Percentiles rank a stretch among this genome's conserved stretches.
These are phyloP conservation scores for Blastocystis sp. DNA, from an alignment of 352 stramenopile genomes.

Conservation along the genomic window DNA sequence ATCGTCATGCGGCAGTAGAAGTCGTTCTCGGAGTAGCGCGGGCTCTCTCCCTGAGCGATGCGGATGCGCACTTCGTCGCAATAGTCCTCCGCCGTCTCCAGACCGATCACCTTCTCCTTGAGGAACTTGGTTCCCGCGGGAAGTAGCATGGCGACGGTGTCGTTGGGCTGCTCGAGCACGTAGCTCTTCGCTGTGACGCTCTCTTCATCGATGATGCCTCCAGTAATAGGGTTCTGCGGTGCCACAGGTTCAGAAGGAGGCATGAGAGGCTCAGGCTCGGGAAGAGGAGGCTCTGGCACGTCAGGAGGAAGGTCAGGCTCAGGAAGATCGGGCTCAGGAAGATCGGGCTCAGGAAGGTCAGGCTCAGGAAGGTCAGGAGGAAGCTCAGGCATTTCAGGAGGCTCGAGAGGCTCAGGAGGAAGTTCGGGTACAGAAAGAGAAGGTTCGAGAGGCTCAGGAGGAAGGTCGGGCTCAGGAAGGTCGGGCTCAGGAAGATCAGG, in stretches of 20 bases:
- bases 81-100: slow-evolving; percentile 18
- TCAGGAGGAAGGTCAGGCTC: not conserved
- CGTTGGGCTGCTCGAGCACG: slow-evolving; percentile 26
- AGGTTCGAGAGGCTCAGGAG: no score
- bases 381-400: no score
- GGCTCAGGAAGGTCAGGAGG: no score
- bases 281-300: no score
- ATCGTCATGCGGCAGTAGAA: slow-evolving; percentile 8
- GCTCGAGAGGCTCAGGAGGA: no score
- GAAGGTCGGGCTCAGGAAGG: not conserved
- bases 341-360: not conserved
- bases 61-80: not conserved
- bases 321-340: not conserved
- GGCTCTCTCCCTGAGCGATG: slow-evolving; percentile 39
- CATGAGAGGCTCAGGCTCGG: no score
- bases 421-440: no score
- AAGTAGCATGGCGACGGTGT: not conserved
- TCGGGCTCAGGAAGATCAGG: not conserved
- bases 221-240: no score
- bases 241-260: no score
- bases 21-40: slow-evolving; percentile 29
- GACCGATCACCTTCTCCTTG: not conserved
- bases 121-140: not conserved
- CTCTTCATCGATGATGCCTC: no score
- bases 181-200: not conserved